Evolutionary conservation across 495 filamentous ascomycete species (phyloP).

Genomic region (Penicillium fimorum): DNA sequence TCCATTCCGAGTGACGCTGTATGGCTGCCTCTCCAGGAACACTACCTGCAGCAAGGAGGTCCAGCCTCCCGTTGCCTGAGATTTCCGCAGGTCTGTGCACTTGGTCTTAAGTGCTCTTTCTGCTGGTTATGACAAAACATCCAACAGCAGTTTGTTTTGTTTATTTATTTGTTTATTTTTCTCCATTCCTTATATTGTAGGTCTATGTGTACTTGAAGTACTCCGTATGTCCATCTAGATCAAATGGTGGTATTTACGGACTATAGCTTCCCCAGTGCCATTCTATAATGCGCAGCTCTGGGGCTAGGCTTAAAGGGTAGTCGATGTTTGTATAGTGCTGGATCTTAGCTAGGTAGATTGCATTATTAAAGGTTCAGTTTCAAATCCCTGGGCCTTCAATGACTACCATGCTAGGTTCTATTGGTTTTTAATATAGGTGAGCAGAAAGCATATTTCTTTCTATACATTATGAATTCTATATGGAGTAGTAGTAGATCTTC

Average conservation of each 20-base stretch:
- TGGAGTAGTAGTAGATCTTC: neutral
- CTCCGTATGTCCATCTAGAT: no score
- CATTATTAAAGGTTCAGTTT: neutral
- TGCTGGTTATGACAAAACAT: neutral
- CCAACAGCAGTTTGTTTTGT: neutral
- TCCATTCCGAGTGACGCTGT: constrained; percentile 18
- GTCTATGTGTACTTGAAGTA: no score
- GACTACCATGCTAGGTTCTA: neutral
- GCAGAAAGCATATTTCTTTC: neutral
- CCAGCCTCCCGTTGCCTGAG: neutral
- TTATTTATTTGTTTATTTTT: neutral
- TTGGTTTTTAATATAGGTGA: neutral
- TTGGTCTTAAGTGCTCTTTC: constrained; percentile 1
- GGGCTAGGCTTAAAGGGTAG: neutral
- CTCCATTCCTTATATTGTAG: no score
- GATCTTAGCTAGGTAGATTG: neutral
- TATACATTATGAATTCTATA: neutral
- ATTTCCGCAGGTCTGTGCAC: constrained; percentile 1
- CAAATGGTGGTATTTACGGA: neutral
- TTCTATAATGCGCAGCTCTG: neutral
- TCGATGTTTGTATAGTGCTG: neutral
- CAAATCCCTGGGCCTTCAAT: neutral
- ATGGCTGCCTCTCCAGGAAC: neutral
- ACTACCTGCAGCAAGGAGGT: constrained; percentile 2
- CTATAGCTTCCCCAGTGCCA: neutral